Evolutionary conservation across 2,329 filamentous ascomycete species (phyloP).

Genomic region (Aphanoascus verrucosus): DNA sequence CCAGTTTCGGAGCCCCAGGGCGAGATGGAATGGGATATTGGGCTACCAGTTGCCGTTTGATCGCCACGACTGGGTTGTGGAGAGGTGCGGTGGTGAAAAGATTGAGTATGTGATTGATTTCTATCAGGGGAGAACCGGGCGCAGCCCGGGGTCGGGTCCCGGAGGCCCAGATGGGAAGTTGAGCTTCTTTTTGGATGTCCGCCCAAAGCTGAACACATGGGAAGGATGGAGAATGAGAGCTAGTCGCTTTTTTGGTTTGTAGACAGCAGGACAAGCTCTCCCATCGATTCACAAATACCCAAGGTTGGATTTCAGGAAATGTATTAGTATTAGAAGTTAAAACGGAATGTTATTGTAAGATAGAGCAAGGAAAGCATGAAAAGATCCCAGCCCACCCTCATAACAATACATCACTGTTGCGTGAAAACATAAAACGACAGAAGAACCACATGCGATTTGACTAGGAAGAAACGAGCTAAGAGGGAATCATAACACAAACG

Average conservation of each 20-base stretch:
- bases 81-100: conserved; percentile 63
- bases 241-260: conserved; percentile 37
- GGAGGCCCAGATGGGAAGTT: conserved; percentile 34
- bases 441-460: not conserved
- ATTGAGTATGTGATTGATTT: conserved; percentile 98
- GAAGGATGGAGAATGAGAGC: conserved; percentile 51
- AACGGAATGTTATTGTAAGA: not conserved
- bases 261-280: no score
- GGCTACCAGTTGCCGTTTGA: conserved; percentile 93
- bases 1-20: conserved; percentile 63
- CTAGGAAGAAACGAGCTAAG: not conserved
- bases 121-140: conserved; percentile 59
- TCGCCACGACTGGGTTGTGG: conserved; percentile 92
- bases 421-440: not conserved
- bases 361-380: not conserved
- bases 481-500: conserved; percentile 5
- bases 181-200: conserved; percentile 55
- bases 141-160: conserved; percentile 24
- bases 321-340: conserved; percentile 6
- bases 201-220: conserved; percentile 54
- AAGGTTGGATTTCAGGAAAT: not conserved
- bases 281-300: not conserved
- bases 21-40: conserved; percentile 67
- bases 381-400: not conserved
- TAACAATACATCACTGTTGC: not conserved